Evolutionary conservation across 306 rosid species (phyloP), one percentile per base, ranked within the genome.

Genomic region (Medicago arabica): DNA sequence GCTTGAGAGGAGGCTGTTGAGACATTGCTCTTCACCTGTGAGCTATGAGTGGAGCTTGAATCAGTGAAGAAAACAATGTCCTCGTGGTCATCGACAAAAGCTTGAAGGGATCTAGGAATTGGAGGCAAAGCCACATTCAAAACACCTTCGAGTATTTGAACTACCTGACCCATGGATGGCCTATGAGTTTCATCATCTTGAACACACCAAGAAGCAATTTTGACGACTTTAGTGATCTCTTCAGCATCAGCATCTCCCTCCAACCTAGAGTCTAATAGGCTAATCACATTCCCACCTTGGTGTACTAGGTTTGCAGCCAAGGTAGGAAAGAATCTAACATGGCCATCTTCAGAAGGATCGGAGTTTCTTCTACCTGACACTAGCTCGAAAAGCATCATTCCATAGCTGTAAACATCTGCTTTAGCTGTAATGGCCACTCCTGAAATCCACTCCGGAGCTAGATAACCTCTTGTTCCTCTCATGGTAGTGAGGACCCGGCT

Each of bases 381-480:
- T 6, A 90, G 4, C 81, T 94, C 97, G 12, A 90, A 94, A 53
- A 94, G 91, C 97, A 91, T 88, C 97, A 90, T 94, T 54, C 98
- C 98, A 0, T 82, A 94, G 87, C 98, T 94, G 75, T 87, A 94
- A 10, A 91, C 97, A 78, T 94, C 98, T 0, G 98, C 96, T 81
- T 91, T 94, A 1, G 92, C 86, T 7, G 98, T 91, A 31, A 94
- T 84, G 2, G 98, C 87, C 77, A 88, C 87, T 9, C 97, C 98
- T 2, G 93, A 86, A 60, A 89, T 90, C 98, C 98, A 94, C 69
- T 94, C 97, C 0, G 96, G 98, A 0, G 98, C 98, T 15, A 90
- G 89, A 54, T 94, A 94, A 1, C 98, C 97, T 78, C 94, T 85
- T 25, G 97, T 94, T n/a, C 98, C 97, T 91, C 98, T 88, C 87